Evolutionary conservation across 345 rosid species (phyloP), one percentile per base, ranked within the genome.

Genomic region (Crucihimalaya himalaica): DNA sequence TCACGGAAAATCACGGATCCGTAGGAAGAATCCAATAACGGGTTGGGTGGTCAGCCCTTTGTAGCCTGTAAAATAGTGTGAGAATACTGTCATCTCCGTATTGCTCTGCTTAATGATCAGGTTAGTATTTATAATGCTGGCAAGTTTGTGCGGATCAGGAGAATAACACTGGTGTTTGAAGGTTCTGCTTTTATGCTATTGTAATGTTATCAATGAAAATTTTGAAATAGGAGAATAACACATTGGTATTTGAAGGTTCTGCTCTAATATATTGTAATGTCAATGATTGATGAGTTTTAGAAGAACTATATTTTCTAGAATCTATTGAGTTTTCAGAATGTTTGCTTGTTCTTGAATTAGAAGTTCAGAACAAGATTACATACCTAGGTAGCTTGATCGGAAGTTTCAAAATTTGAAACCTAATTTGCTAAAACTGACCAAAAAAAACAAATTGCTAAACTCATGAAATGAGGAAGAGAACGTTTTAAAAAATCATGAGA

Each of bases 41-140:
- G 98, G 97, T 52, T 94, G 96, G 96, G 84, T 94, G 37, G 96
- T 91, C 7, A 89, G 91, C 66, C 90, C 91, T 31, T 66, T 91
- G 51, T 81, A 86, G 18, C 8, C 12, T 0, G 21, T 59, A 12
- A 18, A 27, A 14, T 15, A 66, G 42, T 25, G 20, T 15, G 12
- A 40, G 55, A 7, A 20, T 31, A 43, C 25, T 23, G 25, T 23
- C 25, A 2, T 23, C 25, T 2, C 25, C 25, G 25, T 23, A 23
- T 23, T 23, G 25, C 25, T 23, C 25, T 23, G 25, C 25, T 23
- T 23, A 3, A 23, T 23, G 25, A 2, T 23, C 25, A 23, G 25
- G 25, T 23, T 23, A 23, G 25, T 23, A 23, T 23, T 23, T 23
- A 23, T 23, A 23, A 23, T 23, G 25, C 25, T 23, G 25, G 25